Evolutionary conservation across 495 filamentous ascomycete species (phyloP).

Genomic region (Penicillium ucsense): DNA sequence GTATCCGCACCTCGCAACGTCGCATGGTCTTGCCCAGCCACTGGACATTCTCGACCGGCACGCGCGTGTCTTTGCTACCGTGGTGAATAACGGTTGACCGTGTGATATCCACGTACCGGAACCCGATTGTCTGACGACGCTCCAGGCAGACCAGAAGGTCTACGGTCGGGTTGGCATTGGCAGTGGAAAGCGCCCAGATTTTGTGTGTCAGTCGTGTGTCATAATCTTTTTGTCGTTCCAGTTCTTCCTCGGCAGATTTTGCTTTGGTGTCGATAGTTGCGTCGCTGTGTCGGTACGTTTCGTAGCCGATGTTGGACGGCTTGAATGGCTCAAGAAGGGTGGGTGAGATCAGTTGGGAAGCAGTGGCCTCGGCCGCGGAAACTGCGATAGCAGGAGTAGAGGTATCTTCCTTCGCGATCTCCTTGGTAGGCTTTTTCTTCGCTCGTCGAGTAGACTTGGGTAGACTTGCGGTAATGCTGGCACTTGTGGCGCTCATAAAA

Average conservation of each 20-base stretch:
- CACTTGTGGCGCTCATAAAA: slow-evolving; percentile 87
- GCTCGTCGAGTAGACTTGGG: slow-evolving; percentile 58
- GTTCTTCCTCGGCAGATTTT: slow-evolving; percentile 31
- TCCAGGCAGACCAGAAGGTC: slow-evolving; percentile 91
- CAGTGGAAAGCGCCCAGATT: slow-evolving; percentile 92
- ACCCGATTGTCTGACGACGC: slow-evolving; percentile 83
- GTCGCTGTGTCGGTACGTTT: slow-evolving; percentile 13
- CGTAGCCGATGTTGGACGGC: slow-evolving; percentile 9
- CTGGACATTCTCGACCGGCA: slow-evolving; percentile 87
- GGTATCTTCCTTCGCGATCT: slow-evolving; percentile 18
- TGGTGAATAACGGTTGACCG: slow-evolving; percentile 88
- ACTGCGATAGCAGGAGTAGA: slow-evolving; percentile 15
- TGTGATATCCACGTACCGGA: slow-evolving; percentile 93
- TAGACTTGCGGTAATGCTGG: slow-evolving; percentile 75
- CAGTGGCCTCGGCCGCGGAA: slow-evolving; percentile 21
- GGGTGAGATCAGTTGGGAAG: slow-evolving; percentile 35
- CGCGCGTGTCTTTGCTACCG: slow-evolving; percentile 79
- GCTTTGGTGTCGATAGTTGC: slow-evolving; percentile 14
- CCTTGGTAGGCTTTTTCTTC: slow-evolving; percentile 50
- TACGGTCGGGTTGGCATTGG: slow-evolving; percentile 85
- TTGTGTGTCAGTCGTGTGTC: slow-evolving; percentile 79
- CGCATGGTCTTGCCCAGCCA: slow-evolving; percentile 95
- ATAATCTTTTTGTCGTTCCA: slow-evolving; percentile 67
- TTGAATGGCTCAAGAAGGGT: slow-evolving; percentile 12
- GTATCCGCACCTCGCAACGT: slow-evolving; percentile 78